Evolutionary conservation across 495 filamentous ascomycete genomes (phyloP).

Genomic region (Lasiosphaeria miniovina): DNA sequence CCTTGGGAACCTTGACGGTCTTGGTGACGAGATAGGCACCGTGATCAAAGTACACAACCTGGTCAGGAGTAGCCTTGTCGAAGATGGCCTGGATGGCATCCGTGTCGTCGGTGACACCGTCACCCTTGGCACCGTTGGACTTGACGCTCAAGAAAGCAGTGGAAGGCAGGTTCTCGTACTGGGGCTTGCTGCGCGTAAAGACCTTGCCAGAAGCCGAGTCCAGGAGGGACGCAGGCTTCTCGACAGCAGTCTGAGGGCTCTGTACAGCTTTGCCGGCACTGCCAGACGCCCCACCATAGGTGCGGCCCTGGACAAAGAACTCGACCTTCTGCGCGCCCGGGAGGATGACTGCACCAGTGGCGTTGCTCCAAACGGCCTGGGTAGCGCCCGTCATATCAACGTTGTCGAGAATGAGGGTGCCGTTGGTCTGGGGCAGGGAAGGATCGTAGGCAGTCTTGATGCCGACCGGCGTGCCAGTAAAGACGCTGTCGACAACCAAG

Average conservation of each 20-base stretch:
- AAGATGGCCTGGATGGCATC: slow-evolving; percentile 68
- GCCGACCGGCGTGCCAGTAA: slow-evolving; percentile 70
- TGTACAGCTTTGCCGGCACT: slow-evolving; percentile 47
- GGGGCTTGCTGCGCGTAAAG: slow-evolving; percentile 68
- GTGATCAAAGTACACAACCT: slow-evolving; percentile 89
- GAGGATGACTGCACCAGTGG: slow-evolving; percentile 61
- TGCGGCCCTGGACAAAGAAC: slow-evolving; percentile 72
- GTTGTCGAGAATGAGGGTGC: slow-evolving; percentile 81
- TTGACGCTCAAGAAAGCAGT: slow-evolving; percentile 73
- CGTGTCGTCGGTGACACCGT: slow-evolving; percentile 67
- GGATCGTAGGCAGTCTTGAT: slow-evolving; percentile 69
- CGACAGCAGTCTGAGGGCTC: slow-evolving; percentile 43
- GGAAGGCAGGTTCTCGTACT: slow-evolving; percentile 61
- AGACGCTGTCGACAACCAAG: slow-evolving; percentile 73
- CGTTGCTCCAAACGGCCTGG: slow-evolving; percentile 51
- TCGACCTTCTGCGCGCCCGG: slow-evolving; percentile 66
- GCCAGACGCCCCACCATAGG: slow-evolving; percentile 51
- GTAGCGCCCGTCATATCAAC: slow-evolving; percentile 64
- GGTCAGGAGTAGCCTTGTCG: slow-evolving; percentile 54
- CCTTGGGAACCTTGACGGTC: slow-evolving; percentile 78
- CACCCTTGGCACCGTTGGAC: slow-evolving; percentile 73
- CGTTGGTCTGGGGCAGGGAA: slow-evolving; percentile 63
- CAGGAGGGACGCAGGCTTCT: slow-evolving; percentile 60
- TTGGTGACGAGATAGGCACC: slow-evolving; percentile 82
- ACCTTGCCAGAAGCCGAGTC: slow-evolving; percentile 47